These are phyloP conservation scores for Kwoniella sp. DNA, from an alignment of 768 basidiomycete species.

Conservation along the genomic window DNA sequence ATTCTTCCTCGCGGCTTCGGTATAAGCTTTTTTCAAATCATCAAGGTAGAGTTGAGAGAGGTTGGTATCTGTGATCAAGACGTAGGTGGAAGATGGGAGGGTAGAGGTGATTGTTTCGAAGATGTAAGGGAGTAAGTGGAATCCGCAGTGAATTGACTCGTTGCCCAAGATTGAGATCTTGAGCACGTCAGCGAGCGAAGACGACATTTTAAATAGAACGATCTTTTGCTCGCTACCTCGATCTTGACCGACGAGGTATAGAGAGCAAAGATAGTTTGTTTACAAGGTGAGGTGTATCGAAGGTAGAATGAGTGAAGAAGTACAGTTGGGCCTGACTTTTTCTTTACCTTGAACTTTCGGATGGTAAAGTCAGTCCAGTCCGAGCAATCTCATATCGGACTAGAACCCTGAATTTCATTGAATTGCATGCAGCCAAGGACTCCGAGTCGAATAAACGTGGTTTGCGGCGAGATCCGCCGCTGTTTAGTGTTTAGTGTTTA, in stretches of 20 bases:
- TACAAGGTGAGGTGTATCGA: neutral
- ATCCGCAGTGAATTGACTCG: slow-evolving; percentile 89
- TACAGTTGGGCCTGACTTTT: too few relatives aligned
- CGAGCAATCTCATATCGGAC: too few relatives aligned
- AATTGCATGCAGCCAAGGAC: too few relatives aligned
- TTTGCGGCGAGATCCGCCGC: too few relatives aligned
- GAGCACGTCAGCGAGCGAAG: slow-evolving; percentile 61
- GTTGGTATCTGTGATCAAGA: slow-evolving; percentile 88
- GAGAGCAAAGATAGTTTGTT: neutral
- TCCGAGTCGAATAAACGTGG: too few relatives aligned
- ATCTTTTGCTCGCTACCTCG: slow-evolving; percentile 1
- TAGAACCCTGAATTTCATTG: too few relatives aligned
- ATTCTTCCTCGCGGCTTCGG: slow-evolving; percentile 52
- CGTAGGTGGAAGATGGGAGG: slow-evolving; percentile 80
- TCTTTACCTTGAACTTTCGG: too few relatives aligned
- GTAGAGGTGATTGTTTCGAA: slow-evolving; percentile 67
- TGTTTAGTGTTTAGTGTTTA: too few relatives aligned
- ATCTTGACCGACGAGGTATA: neutral
- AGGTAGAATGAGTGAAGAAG: too few relatives aligned
- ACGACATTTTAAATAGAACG: slow-evolving; percentile 15
- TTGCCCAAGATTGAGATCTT: slow-evolving; percentile 82
- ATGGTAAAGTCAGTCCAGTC: too few relatives aligned
- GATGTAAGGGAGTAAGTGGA: slow-evolving; percentile 80
- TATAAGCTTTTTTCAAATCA: slow-evolving; percentile 70
- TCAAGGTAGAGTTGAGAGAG: slow-evolving; percentile 78